Base-by-base conservation (phyloP, 2,329 filamentous ascomycete genomes). In the Phaeomoniella chlamydospora region DNA sequence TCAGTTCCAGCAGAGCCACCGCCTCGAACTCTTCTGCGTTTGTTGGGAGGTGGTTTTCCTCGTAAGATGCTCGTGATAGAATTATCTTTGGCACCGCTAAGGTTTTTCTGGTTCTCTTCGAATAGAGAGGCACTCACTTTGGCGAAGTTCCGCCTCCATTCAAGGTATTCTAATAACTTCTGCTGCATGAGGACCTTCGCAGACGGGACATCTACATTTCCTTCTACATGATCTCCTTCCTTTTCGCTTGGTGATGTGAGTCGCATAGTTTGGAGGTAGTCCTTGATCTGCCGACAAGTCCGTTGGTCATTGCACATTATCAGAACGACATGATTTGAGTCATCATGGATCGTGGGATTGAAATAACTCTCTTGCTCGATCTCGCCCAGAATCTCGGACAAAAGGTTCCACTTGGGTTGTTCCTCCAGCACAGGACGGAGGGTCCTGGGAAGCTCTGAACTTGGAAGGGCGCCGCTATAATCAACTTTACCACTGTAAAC, bases 291-390 rank as follows among this genome's bases (percentile, higher is more conserved):
- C 11, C 80, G 73, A 50, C 84, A 93, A 5, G 85, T 93, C 38
- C 77, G 75, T 38, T 82, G 76, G 49, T 93, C 88, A 16, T 80
- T 79, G 52, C 88, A 96, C 90, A 98, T 96, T 53, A 98, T 84
- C 19, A 98, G 63, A 34, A 94, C 85, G 2, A 83, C 84, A n/a
- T 83, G 82, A 51, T 86, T 93, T 0, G 86, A 93, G 48, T 86
- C 83, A 53, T 90, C 85, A 38, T 73, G 68, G n/a, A 68, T 61
- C 5, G 67, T 62, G 4, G 84, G 80, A 43, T 92, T 87, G 49
- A 92, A 79, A 53, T 92, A 90, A 12, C 85, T 68, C 49, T 94
- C 87, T 36, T 79, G 74, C 49, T 96, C 90, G 46, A 98, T 94
- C 57, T 98, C 90, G 43, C 88, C 80, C 3, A 98, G 62, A 1